Base-by-base conservation (phyloP, 495 filamentous ascomycete genomes). In the Amniculicola lignicola region DNA sequence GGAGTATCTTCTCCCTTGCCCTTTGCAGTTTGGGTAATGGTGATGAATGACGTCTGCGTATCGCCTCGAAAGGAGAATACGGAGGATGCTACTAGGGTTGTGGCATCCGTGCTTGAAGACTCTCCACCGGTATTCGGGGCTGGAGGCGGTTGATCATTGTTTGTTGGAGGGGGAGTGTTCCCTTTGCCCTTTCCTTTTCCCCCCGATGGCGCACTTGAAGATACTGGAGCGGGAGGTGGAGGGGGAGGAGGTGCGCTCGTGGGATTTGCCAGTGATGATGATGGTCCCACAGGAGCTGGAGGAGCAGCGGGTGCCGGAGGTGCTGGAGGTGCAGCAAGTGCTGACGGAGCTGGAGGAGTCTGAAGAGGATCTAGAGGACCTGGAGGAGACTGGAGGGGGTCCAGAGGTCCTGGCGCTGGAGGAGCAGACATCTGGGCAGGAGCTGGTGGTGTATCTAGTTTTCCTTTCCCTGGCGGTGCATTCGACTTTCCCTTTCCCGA, bases 41-140 rank as follows among this genome's bases (percentile, higher is more conserved):
- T 54, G 28, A 54, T 54, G 16, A 54, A 54, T 21, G 51, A 54
- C 11, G 39, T 43, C 24, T 18, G 29, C 15, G 51, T 35, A n/a
- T 5, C 25, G 1, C 19, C 14, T 11, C 6, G 3, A 40, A 51
- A 51, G 12, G 33, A 40, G 35, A 51, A 40, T 12, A 51, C 35
- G 3, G 45, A 48, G n/a, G 45, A 40, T 12, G 4, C 14, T n/a
- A 40, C 37, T 6, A 18, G 19, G 16, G 37, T 19, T 6, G 37
- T 9, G 37, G 37, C 19, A 19, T 9, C 37, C 29, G n/a, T 7
- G 29, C 6, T 6, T 18, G 37, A 19, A 19, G 16, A n/a, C n/a
- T n/a, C n/a, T n/a, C n/a, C n/a, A n/a, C n/a, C n/a, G n/a, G n/a
- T n/a, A n/a, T n/a, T n/a, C n/a, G n/a, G n/a, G n/a, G n/a, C n/a